Evolutionary conservation across 23 red algal genomes (phyloP).

Genomic region (Agarophyton chilense): DNA sequence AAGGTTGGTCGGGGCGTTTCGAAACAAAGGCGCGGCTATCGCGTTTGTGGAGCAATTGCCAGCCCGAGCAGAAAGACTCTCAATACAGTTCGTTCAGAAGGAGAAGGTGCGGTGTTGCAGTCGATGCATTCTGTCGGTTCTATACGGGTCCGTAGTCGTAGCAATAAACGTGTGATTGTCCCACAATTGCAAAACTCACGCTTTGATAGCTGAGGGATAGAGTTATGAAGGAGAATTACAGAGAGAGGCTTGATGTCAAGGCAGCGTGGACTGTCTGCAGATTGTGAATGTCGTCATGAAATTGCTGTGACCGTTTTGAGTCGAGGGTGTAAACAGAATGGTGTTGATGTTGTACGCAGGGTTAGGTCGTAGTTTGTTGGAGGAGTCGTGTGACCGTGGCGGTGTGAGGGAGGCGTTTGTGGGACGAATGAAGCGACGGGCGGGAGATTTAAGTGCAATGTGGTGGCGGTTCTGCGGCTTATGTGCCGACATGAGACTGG

Average conservation of each 20-base stretch:
- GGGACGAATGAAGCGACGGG: neutral
- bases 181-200: neutral
- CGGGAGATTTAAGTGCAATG: neutral
- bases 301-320: neutral
- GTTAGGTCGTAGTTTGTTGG: neutral
- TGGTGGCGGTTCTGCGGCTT: too few relatives aligned
- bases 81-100: neutral
- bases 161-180: neutral
- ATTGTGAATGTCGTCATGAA: neutral
- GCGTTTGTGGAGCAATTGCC: neutral
- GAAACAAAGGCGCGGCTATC: neutral
- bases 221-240: neutral
- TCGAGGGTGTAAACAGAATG: neutral
- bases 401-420: neutral
- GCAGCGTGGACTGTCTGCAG: neutral
- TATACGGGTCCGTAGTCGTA: neutral
- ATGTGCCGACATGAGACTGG: neutral
- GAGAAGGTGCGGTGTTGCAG: slow-evolving; percentile 6
- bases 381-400: neutral
- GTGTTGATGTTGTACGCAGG: neutral
- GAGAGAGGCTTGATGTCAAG: neutral
- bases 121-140: neutral
- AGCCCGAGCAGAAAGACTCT: neutral
- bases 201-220: neutral
- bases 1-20: neutral